These are phyloP conservation scores for Chionographis japonica DNA, from an alignment of 106 monocot species.

Conservation along the genomic window DNA sequence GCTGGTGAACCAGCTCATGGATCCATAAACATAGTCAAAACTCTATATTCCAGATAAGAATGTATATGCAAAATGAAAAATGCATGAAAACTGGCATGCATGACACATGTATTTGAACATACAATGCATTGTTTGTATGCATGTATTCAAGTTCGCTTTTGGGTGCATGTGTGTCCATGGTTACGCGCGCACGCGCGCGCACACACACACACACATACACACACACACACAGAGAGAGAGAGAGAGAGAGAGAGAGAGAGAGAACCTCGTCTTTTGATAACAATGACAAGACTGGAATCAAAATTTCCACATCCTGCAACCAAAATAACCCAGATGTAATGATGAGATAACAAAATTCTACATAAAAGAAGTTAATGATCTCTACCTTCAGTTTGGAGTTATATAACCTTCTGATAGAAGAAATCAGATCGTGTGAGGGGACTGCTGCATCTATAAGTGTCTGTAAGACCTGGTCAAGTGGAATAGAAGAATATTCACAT, in stretches of 20 bases:
- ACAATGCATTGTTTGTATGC: too few relatives aligned
- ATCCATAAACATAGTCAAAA: too few relatives aligned
- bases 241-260: slow-evolving; percentile 5
- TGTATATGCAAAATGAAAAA: too few relatives aligned
- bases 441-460: slow-evolving; percentile 59
- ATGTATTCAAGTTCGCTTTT: too few relatives aligned
- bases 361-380: not conserved
- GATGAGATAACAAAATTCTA: not conserved
- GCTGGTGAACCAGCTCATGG: too few relatives aligned
- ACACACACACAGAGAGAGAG: not conserved
- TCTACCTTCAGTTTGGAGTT: slow-evolving; percentile 69
- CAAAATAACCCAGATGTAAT: slow-evolving; percentile 13
- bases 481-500: not conserved
- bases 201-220: too few relatives aligned
- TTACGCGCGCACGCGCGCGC: too few relatives aligned
- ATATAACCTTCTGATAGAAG: slow-evolving; percentile 58
- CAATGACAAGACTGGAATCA: slow-evolving; percentile 66
- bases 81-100: too few relatives aligned
- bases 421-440: slow-evolving; percentile 74
- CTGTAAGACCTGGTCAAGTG: slow-evolving; percentile 64
- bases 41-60: too few relatives aligned
- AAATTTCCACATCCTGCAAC: slow-evolving; percentile 86
- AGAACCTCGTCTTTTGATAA: slow-evolving; percentile 90
- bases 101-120: too few relatives aligned
- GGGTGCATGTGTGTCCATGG: too few relatives aligned